phyloP scores from a whole-genome alignment of 164 flowering plant species.

The Nymphaea colorata region DNA sequence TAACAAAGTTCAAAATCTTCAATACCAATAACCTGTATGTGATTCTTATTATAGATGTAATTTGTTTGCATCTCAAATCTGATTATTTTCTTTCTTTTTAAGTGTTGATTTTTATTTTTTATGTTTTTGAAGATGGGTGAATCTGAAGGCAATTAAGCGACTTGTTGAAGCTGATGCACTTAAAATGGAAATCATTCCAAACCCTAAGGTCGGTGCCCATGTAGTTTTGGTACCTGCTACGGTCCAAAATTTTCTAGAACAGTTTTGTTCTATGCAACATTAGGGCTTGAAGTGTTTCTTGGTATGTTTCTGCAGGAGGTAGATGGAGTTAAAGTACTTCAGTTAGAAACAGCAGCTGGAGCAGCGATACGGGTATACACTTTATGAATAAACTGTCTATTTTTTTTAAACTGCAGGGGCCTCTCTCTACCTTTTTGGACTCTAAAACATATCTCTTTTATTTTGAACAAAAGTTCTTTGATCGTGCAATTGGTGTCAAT shows the following conservation, averaged over 20 bases:
- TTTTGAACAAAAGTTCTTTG: constrained; percentile 59
- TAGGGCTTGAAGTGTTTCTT: background rate
- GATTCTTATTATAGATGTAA: background rate
- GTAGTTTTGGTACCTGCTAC: background rate
- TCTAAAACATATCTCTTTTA: background rate
- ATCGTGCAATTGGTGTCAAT: constrained; percentile 84
- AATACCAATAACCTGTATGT: constrained; percentile 87
- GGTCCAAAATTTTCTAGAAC: background rate
- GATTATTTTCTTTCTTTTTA: background rate
- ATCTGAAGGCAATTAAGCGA: constrained; percentile 84
- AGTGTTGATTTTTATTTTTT: constrained; percentile 7
- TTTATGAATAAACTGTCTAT: background rate
- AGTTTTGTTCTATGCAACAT: background rate
- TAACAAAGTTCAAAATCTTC: constrained; percentile 93
- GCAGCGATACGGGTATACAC: constrained; percentile 81
- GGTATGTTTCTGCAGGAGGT: constrained; percentile 52
- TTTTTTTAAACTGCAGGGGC: constrained; percentile 1
- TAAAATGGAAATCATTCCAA: constrained; percentile 96
- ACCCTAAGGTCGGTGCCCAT: constrained; percentile 56
- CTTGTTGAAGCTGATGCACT: constrained; percentile 88
- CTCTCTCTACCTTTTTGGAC: background rate
- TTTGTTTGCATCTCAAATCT: background rate
- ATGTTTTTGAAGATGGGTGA: constrained; percentile 68
- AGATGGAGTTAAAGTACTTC: constrained; percentile 86
- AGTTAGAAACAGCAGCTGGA: constrained; percentile 98